Evolutionary conservation across 2,329 filamentous ascomycete species (phyloP).

Genomic region (Nothophoma quercina): DNA sequence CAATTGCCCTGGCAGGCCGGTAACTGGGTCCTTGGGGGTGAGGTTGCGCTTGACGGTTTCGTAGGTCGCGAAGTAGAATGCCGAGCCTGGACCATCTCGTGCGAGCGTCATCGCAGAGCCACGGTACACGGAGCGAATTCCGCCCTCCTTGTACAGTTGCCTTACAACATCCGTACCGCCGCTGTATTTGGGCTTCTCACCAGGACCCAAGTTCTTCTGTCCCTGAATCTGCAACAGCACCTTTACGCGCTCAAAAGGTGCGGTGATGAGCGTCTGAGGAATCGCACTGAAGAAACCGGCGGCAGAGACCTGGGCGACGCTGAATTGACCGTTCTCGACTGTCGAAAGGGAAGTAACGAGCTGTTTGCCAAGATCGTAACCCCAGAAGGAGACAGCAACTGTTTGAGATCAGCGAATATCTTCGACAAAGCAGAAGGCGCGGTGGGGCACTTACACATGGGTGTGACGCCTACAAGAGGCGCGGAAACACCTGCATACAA

Average conservation of each 20-base stretch:
- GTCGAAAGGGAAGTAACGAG: slow-evolving; percentile 75
- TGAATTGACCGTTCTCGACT: slow-evolving; percentile 73
- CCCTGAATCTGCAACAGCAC: slow-evolving; percentile 98
- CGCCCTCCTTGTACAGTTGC: slow-evolving; percentile 91
- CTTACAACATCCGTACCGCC: slow-evolving; percentile 90
- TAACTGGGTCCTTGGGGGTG: slow-evolving; percentile 77
- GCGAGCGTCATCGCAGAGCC: slow-evolving; percentile 90
- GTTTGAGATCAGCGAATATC: slow-evolving; percentile 16
- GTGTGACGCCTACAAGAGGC: slow-evolving; percentile 92
- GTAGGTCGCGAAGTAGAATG: slow-evolving; percentile 97
- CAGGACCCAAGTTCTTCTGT: slow-evolving; percentile 82
- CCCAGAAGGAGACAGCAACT: slow-evolving; percentile 76
- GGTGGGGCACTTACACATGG: slow-evolving; percentile 81
- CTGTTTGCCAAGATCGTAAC: slow-evolving; percentile 93
- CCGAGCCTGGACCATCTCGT: slow-evolving; percentile 89
- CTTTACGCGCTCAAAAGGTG: slow-evolving; percentile 98
- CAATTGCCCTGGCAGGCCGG: slow-evolving; percentile 78
- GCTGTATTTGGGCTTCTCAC: slow-evolving; percentile 90
- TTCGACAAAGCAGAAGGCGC: background rate
- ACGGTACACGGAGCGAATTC: slow-evolving; percentile 89
- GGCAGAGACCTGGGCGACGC: slow-evolving; percentile 85
- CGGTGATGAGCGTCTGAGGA: slow-evolving; percentile 98
- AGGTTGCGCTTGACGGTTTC: slow-evolving; percentile 90
- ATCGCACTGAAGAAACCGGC: slow-evolving; percentile 96
- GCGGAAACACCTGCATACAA: slow-evolving; percentile 97